Evolutionary conservation across 441 rosid species (phyloP).

Genomic region (Pelargonium myrrhifolium): DNA sequence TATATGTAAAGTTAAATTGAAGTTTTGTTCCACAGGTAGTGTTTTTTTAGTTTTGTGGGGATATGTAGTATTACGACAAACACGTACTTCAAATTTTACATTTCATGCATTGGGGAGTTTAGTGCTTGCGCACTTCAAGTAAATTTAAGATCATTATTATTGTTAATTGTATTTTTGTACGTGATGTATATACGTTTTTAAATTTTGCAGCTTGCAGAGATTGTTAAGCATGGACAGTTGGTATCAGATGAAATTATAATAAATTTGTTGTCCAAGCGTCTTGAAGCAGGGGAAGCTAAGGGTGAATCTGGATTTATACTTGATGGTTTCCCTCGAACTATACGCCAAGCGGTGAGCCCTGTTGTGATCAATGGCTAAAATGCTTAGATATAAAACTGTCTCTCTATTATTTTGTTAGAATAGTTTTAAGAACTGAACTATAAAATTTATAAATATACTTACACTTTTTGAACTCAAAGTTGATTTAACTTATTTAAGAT

Average conservation of each 20-base stretch:
- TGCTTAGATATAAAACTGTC: constrained; percentile 3
- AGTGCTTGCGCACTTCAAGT: no score
- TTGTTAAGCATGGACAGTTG: constrained; percentile 69
- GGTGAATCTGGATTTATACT: constrained; percentile 92
- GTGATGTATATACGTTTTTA: background rate
- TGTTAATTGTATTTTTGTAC: background rate
- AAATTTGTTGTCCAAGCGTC: constrained; percentile 69
- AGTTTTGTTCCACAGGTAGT: no score
- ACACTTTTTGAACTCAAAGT: background rate
- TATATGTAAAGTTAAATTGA: no score
- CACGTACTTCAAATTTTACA: no score
- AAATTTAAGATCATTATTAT: background rate
- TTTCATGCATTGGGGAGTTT: no score
- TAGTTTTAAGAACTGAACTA: background rate
- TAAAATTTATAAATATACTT: no score
- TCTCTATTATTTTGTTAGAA: background rate
- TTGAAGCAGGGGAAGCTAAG: constrained; percentile 58
- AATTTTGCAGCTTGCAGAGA: constrained; percentile 61
- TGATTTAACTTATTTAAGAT: background rate
- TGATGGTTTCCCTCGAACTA: constrained; percentile 92
- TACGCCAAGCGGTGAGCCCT: constrained; percentile 76
- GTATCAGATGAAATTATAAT: constrained; percentile 87
- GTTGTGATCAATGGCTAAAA: constrained; percentile 1
- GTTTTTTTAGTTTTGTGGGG: no score
- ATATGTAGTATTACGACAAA: no score